Base-by-base conservation (phyloP, 1,284 basidiomycete species). In the Vanrija sp. region DNA sequence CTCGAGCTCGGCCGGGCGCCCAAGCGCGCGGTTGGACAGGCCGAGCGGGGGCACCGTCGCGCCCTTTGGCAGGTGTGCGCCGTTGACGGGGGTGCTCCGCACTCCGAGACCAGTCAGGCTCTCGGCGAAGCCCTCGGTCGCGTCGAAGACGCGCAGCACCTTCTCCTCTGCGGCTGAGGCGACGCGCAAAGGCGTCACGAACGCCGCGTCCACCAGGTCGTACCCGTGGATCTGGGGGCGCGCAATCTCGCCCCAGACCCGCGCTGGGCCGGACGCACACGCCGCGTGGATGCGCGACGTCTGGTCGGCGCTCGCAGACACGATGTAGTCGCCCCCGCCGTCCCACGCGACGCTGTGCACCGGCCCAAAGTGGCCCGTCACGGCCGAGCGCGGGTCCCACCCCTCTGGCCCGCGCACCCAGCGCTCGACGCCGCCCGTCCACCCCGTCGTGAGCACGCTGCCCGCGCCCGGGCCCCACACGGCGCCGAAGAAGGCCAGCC, bases 221-320 rank as follows among this genome's bases (percentile, higher is more conserved):
- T 97, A 96, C 6, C 93, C 93, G 73, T 98, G 93, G 18, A 95
- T 85, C 73, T 98, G 93, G 22, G 93, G 93, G 16, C 93, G 84
- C 24, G 83, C 83, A 25, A 96, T 78, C 71, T 97, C 93, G 62
- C 89, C 88, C 93, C 93, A 97, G 2, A 64, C 69, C 7, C 63
- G 54, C n/a, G 60, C 60, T 19, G 56, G 41, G 15, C 54, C 54
- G 0, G 61, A 55, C 1, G 47, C 63, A 61, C 59, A 76, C 38
- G 80, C 78, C 0, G 84, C 90, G 66, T 95, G 90, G 57, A 96
- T 82, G 10, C 94, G 84, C 0, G 89, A 87, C 0, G 90, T 94
- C 76, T 95, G 92, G 66, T 97, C 94, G 42, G 84, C 74, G 36
- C 89, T 92, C 3, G 85, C 80, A 10, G 89, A 90, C 16, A 94